Conservation (phyloP, 495 filamentous ascomycete species). For the Aspergillus coremiiformis region DNA sequence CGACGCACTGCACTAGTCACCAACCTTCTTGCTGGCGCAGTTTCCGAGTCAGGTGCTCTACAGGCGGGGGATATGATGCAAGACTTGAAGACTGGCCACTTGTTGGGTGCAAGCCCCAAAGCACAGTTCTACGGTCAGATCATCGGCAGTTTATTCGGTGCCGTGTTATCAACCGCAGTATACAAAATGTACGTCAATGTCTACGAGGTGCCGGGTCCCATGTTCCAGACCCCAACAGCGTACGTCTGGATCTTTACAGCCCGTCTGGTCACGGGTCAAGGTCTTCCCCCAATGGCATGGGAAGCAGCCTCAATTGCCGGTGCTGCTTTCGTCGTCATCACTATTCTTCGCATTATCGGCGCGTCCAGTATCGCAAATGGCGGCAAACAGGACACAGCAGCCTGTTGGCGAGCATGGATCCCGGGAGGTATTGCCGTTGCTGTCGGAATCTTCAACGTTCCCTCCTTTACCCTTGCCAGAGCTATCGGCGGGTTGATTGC, state of each 20-base stretch:
- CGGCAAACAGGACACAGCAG: constrained; percentile 18
- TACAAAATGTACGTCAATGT: constrained; percentile 89
- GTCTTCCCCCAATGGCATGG: constrained; percentile 72
- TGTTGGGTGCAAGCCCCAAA: constrained; percentile 83
- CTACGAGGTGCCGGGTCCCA: constrained; percentile 75
- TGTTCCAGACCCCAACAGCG: constrained; percentile 90
- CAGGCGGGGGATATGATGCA: constrained; percentile 99
- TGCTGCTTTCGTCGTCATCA: constrained; percentile 59
- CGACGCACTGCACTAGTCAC: constrained; percentile 65
- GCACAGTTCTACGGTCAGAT: constrained; percentile 97
- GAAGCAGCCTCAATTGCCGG: constrained; percentile 69
- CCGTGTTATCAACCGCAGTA: constrained; percentile 76
- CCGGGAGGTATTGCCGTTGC: constrained; percentile 95
- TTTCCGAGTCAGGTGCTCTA: constrained; percentile 77
- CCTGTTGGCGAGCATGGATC: constrained; percentile 45
- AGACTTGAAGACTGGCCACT: constrained; percentile 92
- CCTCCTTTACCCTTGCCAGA: constrained; percentile 87
- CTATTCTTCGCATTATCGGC: constrained; percentile 56
- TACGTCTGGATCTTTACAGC: constrained; percentile 98
- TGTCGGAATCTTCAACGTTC: constrained; percentile 96
- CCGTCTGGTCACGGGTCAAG: constrained; percentile 85
- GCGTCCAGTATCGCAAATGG: constrained; percentile 30
- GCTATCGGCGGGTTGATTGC: constrained; percentile 76
- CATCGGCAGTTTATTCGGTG: constrained; percentile 82
- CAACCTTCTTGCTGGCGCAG: constrained; percentile 90